phyloP scores from a whole-genome alignment of 2,329 filamentous ascomycete species.

The Zalaria sp. region DNA sequence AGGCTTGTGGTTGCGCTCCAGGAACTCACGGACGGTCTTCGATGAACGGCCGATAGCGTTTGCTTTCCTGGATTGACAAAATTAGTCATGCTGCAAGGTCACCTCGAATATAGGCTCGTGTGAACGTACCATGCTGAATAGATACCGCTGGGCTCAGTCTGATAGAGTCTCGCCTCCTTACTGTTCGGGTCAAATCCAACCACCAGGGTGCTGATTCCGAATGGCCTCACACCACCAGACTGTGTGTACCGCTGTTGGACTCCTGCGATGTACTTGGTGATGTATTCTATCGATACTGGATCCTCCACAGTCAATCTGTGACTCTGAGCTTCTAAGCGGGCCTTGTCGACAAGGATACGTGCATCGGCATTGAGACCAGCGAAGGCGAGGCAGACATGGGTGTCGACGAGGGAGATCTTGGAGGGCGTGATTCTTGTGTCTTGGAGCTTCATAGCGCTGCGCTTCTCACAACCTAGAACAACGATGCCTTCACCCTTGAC shows the following conservation, averaged over 20 bases:
- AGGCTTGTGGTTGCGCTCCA: conserved; percentile 97
- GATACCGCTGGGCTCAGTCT: conserved; percentile 98
- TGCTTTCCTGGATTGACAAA: conserved; percentile 60
- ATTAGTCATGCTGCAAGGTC: not conserved
- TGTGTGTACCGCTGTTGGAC: conserved; percentile 99
- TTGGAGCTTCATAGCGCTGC: conserved; percentile 98
- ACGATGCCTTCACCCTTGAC: conserved; percentile 93
- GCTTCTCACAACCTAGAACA: conserved; percentile 94
- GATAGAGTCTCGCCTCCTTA: conserved; percentile 78
- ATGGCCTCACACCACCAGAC: conserved; percentile 95
- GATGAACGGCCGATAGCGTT: conserved; percentile 96
- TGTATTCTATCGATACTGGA: conserved; percentile 95
- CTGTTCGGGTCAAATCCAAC: conserved; percentile 96
- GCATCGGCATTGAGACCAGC: conserved; percentile 96
- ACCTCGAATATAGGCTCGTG: not conserved
- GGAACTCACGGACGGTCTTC: conserved; percentile 97
- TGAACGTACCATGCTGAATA: conserved; percentile 87
- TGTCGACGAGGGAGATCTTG: conserved; percentile 93
- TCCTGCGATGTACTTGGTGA: conserved; percentile 95
- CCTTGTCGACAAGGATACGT: conserved; percentile 95
- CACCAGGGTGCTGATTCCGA: conserved; percentile 94
- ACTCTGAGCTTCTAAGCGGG: conserved; percentile 89
- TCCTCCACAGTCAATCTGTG: conserved; percentile 96
- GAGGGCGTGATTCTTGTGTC: conserved; percentile 98
- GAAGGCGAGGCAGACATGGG: conserved; percentile 92